These are phyloP conservation scores for Leucosporidium yakuticum DNA, from an alignment of 768 basidiomycete species.

Conservation along the genomic window DNA sequence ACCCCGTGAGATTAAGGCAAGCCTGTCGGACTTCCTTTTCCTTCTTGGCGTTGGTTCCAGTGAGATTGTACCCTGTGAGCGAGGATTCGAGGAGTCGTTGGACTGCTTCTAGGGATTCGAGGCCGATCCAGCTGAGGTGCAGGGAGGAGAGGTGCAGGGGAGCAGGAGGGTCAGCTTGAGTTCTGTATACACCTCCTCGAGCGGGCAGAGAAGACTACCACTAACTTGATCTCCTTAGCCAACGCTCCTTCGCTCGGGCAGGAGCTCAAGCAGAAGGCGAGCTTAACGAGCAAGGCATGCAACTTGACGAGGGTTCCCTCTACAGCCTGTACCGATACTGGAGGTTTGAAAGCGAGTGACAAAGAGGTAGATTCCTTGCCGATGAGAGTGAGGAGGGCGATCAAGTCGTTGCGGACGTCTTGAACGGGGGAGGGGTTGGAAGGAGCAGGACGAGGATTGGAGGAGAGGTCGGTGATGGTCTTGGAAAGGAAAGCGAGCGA, in stretches of 20 bases:
- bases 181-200: neutral
- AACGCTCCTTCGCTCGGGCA: neutral
- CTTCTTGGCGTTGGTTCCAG: slow-evolving; percentile 3
- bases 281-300: neutral
- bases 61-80: neutral
- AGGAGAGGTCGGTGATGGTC: neutral
- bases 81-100: neutral
- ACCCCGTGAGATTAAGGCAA: neutral
- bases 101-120: slow-evolving; percentile 17
- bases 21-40: slow-evolving; percentile 3
- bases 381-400: neutral
- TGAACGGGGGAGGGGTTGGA: neutral
- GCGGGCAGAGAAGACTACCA: no score
- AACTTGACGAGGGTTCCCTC: slow-evolving; percentile 14
- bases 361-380: slow-evolving; percentile 15
- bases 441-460: neutral
- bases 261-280: slow-evolving; percentile 4
- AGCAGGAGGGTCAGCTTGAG: neutral
- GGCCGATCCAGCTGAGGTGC: slow-evolving; percentile 14
- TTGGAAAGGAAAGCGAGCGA: no score
- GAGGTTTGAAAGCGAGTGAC: slow-evolving; percentile 28
- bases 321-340: neutral
- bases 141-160: neutral
- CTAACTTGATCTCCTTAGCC: slow-evolving; percentile 9
- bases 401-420: slow-evolving; percentile 17